Base-by-base conservation (phyloP, 345 rosid species). In the Heritiera littoralis region DNA sequence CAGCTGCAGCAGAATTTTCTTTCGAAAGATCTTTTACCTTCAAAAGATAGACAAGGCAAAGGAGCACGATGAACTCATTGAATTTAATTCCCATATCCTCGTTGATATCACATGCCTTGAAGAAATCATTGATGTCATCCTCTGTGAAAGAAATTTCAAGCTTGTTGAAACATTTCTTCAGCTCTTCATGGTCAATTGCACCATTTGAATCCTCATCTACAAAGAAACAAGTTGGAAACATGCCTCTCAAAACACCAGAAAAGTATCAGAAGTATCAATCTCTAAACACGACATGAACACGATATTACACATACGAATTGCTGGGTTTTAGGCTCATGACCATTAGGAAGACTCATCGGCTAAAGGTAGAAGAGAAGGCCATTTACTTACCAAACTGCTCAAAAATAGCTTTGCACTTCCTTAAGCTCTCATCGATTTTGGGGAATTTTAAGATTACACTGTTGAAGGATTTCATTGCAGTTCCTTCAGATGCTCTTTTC, bases 1-100 rank as follows among this genome's bases (percentile, higher is more conserved):
- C 85, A 66, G 82, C 82, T 67, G 89, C 89, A 58, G 90, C 70
- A 23, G 97, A 88, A 72, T 90, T 89, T 45, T 86, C 93, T 84
- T 94, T 91, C 65, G 94, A 89, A 83, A 96, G 98, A 87, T 91
- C 28, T 23, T 23, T 23, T 45, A 86, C 93, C 84, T 94, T 91
- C 65, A 96, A 89, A 83, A 96, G 98, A 87, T 91, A 88, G 64
- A 90, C 96, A 18, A 93, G 97, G 80, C 99, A 92, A 59, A 96
- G 94, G 77, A 93, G 94, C 51, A 96, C 99, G 58, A 96, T 85
- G 87, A 94, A 96, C 80, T 93, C 99, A 35, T 90, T 91, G 90
- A 95, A 95, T 59, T 88, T 85, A 78, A 95, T 90, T 48, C 92
- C 94, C 94, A 81, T 86, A 78, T 93, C 92, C 43, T 90, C 89